Base-by-base conservation (phyloP, 2,329 filamentous ascomycete species). In the Diaporthe vaccinii region DNA sequence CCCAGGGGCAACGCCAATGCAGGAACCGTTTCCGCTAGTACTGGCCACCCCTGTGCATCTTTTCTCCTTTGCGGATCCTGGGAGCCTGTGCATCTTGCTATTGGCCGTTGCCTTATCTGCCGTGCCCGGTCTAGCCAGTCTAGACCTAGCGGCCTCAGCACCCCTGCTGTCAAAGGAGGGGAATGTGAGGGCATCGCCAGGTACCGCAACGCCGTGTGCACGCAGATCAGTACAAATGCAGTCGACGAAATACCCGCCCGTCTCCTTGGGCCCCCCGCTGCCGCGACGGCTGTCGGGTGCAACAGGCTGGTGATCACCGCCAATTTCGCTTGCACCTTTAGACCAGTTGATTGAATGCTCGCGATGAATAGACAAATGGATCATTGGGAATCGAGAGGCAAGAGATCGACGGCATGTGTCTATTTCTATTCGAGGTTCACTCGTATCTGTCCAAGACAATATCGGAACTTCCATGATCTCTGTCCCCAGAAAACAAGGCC, bases 1-100 rank as follows among this genome's bases (percentile, higher is more conserved):
- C 58, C 70, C 58, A 73, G 70, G 57, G 70, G 70, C 34, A 53
- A 22, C 70, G 70, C 70, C 55, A 73, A 73, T 73, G 70, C 70
- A 73, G 70, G 70, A 65, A 73, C 70, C 58, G 70, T 73, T 73
- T 73, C 70, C 58, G 49, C 70, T 51, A 36, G 57, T 20, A 8
- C 70, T n/a, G 46, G 22, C 58, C 39, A 9, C 65, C 70, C 70
- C 70, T 73, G 70, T 10, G 25, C 39, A 51, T 61, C 46, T 65
- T 34, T 61, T 73, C 70, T 62, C 44, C 58, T 41, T 55, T 65
- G 55, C 49, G 31, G 65, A 36, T 39, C 41, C 61, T 34, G 31
- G 46, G 22, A 17, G 31, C 65, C 46, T 28, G 12, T 53, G 22
- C 22, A 12, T 17, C 20, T 5, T 39, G 22, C 49, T 5, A 53